These are phyloP conservation scores for Coniochaeta sp. DNA, from an alignment of 2,329 filamentous ascomycete genomes.

Conservation along the genomic window DNA sequence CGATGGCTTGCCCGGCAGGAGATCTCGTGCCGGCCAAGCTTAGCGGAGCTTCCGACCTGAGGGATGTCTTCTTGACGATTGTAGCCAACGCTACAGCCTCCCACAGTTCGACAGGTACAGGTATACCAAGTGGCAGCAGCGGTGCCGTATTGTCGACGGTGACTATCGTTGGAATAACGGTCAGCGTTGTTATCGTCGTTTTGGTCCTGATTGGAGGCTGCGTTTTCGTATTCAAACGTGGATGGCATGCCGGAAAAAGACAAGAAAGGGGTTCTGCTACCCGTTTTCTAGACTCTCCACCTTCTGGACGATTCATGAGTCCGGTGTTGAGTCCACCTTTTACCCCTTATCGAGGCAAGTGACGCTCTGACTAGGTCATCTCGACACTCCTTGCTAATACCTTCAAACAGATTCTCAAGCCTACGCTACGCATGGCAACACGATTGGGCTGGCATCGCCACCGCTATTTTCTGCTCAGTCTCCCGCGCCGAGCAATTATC, in stretches of 20 bases:
- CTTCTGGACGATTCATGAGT: neutral
- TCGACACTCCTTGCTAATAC: neutral
- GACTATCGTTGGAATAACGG: conserved; percentile 11
- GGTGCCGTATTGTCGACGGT: conserved; percentile 7
- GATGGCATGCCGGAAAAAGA: conserved; percentile 4
- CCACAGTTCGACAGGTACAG: neutral
- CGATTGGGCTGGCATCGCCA: neutral
- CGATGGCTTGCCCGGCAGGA: conserved; percentile 14
- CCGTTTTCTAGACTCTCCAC: neutral
- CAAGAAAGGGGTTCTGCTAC: conserved; percentile 1
- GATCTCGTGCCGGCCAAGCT: conserved; percentile 17
- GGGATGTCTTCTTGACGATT: conserved; percentile 9
- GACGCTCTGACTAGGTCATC: neutral
- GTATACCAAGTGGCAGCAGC: neutral
- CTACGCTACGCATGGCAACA: neutral
- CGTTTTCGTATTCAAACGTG: conserved; percentile 5
- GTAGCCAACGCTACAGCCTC: neutral
- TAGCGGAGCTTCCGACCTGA: conserved; percentile 10
- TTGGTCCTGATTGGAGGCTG: conserved; percentile 5
- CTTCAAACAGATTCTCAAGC: neutral
- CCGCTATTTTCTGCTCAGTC: neutral
- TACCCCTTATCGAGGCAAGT: neutral
- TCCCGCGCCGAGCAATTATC: neutral
- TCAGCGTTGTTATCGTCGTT: conserved; percentile 6
- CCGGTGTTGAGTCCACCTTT: neutral